Base-by-base conservation (phyloP, 2,329 filamentous ascomycete species). In the Penicillium sp. region DNA sequence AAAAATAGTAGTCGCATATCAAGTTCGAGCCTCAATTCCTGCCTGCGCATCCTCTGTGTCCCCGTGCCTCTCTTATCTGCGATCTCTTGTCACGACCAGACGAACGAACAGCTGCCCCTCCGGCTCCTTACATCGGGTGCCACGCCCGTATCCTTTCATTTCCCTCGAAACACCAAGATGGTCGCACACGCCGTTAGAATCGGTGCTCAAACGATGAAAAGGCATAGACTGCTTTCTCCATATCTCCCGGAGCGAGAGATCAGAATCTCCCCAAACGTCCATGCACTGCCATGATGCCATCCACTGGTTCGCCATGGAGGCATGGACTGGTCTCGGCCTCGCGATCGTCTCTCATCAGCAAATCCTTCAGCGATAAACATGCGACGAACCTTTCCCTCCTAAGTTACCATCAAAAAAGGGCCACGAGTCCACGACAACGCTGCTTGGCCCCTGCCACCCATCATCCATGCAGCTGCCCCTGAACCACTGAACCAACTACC, bases 381-480 rank as follows among this genome's bases (percentile, higher is more conserved):
- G 11, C 31, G 28, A 49, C 11, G 31, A 49, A 49, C 17, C 45
- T 12, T 49, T 34, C 31, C 31, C 28, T 35, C 35, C 45, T 35
- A 4, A 35, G 31, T 7, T 10, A 39, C 41, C 37, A 34, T n/a
- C 25, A 31, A 28, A 38, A 53, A n/a, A 41, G 15, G 35, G 11
- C 38, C 37, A 11, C 20, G 20, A 22, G 35, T 5, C 38, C 37
- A 11, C 20, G 20, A 22, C 37, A 15, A 31, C 22, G 50, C 31
- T 39, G 38, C 38, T 53, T 55, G 54, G 59, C 51, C 53, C 55
- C 25, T 55, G 56, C 54, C 20, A 59, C 55, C 54, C 41, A 57
- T 60, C 20, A 59, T 53, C 54, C 41, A 57, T 60, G 54, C 55
- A 55, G 39, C 11, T 35, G 43, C 59, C 54, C 56, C 50, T 55